These are phyloP conservation scores for Chionographis japonica DNA, from an alignment of 106 monocot species.

Conservation along the genomic window DNA sequence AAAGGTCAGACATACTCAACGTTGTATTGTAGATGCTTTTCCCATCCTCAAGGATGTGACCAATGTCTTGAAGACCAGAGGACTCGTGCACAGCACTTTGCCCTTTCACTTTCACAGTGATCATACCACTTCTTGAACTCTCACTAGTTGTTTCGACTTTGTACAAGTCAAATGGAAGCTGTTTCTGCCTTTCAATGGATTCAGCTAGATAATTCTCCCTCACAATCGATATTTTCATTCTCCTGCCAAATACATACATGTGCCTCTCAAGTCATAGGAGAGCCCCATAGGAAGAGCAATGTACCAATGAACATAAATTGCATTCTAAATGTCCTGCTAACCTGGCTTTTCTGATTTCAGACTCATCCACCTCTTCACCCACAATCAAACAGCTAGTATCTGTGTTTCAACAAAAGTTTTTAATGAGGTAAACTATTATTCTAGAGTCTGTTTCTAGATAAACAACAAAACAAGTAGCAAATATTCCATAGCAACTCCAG, in stretches of 20 bases:
- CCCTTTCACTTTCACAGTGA: constrained; percentile 97
- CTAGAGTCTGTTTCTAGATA: not conserved
- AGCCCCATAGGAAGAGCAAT: not conserved
- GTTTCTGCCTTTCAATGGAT: constrained; percentile 56
- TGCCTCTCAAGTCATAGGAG: not conserved
- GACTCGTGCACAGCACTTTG: constrained; percentile 92
- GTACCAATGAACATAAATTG: not conserved
- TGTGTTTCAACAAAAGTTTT: constrained; percentile 18
- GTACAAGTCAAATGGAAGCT: constrained; percentile 68
- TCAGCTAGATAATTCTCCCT: constrained; percentile 69
- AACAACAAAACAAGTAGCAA: not conserved
- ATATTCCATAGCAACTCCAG: not conserved
- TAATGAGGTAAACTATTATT: not conserved
- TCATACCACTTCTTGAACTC: constrained; percentile 33
- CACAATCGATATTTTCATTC: constrained; percentile 81
- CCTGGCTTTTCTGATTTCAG: constrained; percentile 86
- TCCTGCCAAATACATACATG: constrained; percentile 45
- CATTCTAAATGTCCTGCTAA: constrained; percentile 9
- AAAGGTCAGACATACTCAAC: constrained; percentile 93
- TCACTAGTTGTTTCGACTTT: constrained; percentile 53
- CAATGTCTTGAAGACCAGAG: constrained; percentile 84
- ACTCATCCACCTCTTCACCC: constrained; percentile 37
- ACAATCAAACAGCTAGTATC: constrained; percentile 81
- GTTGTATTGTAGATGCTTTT: constrained; percentile 97
- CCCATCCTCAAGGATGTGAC: constrained; percentile 92